Percentiles rank a stretch among this genome's conserved stretches.
Evolutionary conservation across 179 eudicot genomes (phyloP).

Genomic region (Corrigiola litoralis): DNA sequence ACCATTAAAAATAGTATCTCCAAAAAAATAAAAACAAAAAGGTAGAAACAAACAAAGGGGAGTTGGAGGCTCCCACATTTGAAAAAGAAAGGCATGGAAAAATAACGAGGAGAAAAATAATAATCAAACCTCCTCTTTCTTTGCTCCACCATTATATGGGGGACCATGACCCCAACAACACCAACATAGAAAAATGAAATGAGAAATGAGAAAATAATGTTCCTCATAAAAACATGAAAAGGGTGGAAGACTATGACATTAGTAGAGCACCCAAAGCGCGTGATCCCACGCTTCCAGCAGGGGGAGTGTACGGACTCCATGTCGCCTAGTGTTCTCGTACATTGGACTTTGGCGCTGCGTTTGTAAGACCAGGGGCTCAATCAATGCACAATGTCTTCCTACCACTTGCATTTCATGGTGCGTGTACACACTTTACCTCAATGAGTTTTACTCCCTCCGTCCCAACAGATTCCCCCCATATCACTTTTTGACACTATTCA

Average conservation of each 20-base stretch:
- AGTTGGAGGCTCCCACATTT: conserved; percentile 22
- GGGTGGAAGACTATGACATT: too few relatives aligned
- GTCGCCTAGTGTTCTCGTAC: conserved; percentile 22
- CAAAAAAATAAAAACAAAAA: conserved; percentile 14
- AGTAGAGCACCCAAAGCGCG: conserved; percentile 7
- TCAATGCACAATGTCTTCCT: not conserved
- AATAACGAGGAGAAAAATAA: not conserved
- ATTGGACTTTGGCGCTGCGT: conserved; percentile 23
- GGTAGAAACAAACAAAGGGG: conserved; percentile 28
- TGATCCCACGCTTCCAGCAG: not conserved
- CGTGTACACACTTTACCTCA: conserved; percentile 14
- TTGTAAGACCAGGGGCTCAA: not conserved
- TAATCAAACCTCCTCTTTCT: not conserved
- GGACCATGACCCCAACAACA: conserved; percentile 36
- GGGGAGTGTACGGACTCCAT: conserved; percentile 16
- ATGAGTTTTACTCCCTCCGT: too few relatives aligned
- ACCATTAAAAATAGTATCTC: not conserved
- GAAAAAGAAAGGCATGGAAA: not conserved
- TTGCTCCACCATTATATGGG: conserved; percentile 20
- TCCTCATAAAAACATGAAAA: not conserved
- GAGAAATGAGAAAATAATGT: not conserved
- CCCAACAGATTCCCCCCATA: too few relatives aligned
- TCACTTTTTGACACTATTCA: too few relatives aligned
- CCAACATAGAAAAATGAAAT: conserved; percentile 27
- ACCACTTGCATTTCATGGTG: conserved; percentile 3